Base-by-base conservation (phyloP, 2,329 filamentous ascomycete species). In the Aschersonia sp. region DNA sequence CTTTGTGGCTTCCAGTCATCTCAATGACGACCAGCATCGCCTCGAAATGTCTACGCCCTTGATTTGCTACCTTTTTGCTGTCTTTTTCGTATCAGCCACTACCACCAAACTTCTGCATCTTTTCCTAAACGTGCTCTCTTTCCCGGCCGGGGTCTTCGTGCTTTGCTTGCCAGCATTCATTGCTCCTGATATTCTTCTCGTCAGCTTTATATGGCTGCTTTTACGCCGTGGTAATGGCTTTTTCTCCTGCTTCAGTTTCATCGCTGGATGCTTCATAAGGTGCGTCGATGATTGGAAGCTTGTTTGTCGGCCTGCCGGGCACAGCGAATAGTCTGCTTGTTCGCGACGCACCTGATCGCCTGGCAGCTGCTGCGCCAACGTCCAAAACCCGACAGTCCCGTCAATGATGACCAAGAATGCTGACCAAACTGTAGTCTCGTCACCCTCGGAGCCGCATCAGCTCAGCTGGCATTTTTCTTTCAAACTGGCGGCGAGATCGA, bases 401-500 rank as follows among this genome's bases (percentile, higher is more conserved):
- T 22, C 22, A 22, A 22, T 22, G 4, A 22, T 22, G 22, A 22
- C 22, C 2, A 22, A 22, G 22, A 22, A 5, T 37, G 35, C 35
- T 37, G 35, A 37, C 35, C 35, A 37, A 4, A 3, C 12, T 37
- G 35, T 12, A 62, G 61, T 30, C 30, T 60, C 11, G 45, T 62
- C 6, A 55, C 55, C 0, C 45, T 60, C 12, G 51, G 52, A 43
- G 61, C 58, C 22, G 59, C 59, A 22, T 51, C 60, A 3, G 60
- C 59, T 5, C 59, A 63, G 45, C 50, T 62, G 9, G 59, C 59
- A 30, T 63, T 63, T 44, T 63, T 51, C 45, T 50, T 53, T 44
- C 55, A 61, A 45, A 61, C 60, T 0, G 60, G 60, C 11, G 60
- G 58, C 31, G 58, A 62, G 47, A 50, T 63, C 8, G 56, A 62